These are phyloP conservation scores for Globisporangium splendens DNA, from an alignment of 352 stramenopile genomes.

Conservation along the genomic window DNA sequence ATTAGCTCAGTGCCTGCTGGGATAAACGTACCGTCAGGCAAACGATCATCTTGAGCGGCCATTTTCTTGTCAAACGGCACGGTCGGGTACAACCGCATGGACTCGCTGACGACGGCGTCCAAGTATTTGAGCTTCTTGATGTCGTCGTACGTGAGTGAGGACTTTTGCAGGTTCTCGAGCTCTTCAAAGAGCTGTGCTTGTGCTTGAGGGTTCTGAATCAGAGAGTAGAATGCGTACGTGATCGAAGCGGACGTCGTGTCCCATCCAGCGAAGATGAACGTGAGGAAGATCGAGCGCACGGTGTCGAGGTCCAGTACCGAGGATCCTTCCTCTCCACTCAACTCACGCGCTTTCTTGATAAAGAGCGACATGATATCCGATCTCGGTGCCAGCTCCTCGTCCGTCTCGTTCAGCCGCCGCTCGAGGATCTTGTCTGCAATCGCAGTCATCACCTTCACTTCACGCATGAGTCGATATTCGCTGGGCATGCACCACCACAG, in stretches of 20 bases:
- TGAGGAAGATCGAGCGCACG: slow-evolving; percentile 2
- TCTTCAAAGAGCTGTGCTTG: slow-evolving; percentile 51
- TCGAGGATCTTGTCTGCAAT: slow-evolving; percentile 44
- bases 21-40: slow-evolving; percentile 42
- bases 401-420: slow-evolving; percentile 29
- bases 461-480: slow-evolving; percentile 18
- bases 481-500: slow-evolving; percentile 58
- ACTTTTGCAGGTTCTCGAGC: slow-evolving; percentile 13
- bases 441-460: slow-evolving; percentile 14
- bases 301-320: neutral
- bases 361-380: slow-evolving; percentile 51
- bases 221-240: slow-evolving; percentile 47
- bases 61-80: neutral
- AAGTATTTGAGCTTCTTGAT: slow-evolving; percentile 63
- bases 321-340: slow-evolving; percentile 10
- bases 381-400: slow-evolving; percentile 22
- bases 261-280: neutral
- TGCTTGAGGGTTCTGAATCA: slow-evolving; percentile 46
- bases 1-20: slow-evolving; percentile 53
- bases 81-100: slow-evolving; percentile 28
- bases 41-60: neutral
- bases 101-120: slow-evolving; percentile 62
- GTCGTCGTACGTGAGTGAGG: slow-evolving; percentile 42
- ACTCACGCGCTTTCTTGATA: slow-evolving; percentile 40
- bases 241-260: neutral